Percentiles rank a stretch among this genome's conserved stretches.
Conservation (phyloP, 345 rosid species). For the Eucalyptus leucophloia region DNA sequence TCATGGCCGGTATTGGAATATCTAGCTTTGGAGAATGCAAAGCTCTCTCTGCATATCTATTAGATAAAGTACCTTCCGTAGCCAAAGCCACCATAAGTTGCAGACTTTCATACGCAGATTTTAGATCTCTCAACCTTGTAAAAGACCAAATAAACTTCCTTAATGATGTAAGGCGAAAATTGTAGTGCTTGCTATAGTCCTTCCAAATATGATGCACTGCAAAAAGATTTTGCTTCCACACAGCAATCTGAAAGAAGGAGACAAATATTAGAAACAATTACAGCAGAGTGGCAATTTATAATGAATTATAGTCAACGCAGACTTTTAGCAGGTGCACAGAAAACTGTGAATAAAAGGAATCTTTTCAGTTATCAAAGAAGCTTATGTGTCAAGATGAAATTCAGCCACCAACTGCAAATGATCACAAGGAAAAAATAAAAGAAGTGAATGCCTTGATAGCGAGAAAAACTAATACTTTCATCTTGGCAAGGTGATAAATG, state of each 20-base stretch:
- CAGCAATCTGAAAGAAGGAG: slow-evolving; percentile 67
- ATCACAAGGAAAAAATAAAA: background rate
- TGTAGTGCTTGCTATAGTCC: slow-evolving; percentile 49
- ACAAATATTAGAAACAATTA: background rate
- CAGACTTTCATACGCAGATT: slow-evolving; percentile 55
- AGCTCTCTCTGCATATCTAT: slow-evolving; percentile 5
- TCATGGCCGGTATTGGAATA: slow-evolving; percentile 52
- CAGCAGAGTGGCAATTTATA: background rate
- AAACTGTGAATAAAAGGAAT: background rate
- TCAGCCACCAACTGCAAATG: background rate
- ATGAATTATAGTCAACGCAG: background rate
- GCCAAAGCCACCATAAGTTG: slow-evolving; percentile 63
- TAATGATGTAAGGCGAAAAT: slow-evolving; percentile 26
- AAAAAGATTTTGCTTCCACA: slow-evolving; percentile 41
- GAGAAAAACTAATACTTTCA: background rate
- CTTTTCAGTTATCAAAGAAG: background rate
- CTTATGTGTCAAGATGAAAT: background rate
- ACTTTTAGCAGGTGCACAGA: background rate
- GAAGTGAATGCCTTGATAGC: background rate
- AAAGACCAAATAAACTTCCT: slow-evolving; percentile 55
- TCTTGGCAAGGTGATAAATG: background rate
- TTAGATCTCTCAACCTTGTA: slow-evolving; percentile 50
- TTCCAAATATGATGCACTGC: slow-evolving; percentile 56
- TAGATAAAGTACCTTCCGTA: slow-evolving; percentile 12
- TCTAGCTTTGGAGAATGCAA: slow-evolving; percentile 37